These are phyloP conservation scores for Centrapalus pauciflorus DNA, from an alignment of 129 eudicot genomes.

Conservation along the genomic window DNA sequence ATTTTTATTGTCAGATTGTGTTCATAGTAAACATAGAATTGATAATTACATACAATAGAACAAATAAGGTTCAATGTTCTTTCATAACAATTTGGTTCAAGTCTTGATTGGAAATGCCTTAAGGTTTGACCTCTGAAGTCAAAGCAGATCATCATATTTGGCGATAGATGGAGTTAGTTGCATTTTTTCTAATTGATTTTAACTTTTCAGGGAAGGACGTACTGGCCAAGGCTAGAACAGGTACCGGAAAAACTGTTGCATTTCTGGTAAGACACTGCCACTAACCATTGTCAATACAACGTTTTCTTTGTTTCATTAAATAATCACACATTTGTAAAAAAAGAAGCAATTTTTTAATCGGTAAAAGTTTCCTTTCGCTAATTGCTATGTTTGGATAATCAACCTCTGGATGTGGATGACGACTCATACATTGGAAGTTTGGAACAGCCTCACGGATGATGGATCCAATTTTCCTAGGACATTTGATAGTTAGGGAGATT, in stretches of 20 bases:
- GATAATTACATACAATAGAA: background rate
- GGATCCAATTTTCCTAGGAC: background rate
- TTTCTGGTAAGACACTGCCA: slow-evolving; percentile 52
- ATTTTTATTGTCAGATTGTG: too few species aligned
- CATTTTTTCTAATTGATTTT: background rate
- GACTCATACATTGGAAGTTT: background rate
- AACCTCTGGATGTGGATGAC: background rate
- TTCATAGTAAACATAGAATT: too few species aligned
- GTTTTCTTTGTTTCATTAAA: background rate
- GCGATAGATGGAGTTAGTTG: background rate
- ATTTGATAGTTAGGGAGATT: background rate
- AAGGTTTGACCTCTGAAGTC: background rate
- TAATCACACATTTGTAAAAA: background rate
- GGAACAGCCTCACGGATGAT: background rate
- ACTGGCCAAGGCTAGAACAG: slow-evolving; percentile 95
- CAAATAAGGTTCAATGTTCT: background rate
- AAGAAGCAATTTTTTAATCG: background rate
- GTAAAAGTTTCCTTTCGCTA: background rate
- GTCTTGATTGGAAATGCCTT: slow-evolving; percentile 3
- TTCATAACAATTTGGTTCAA: background rate
- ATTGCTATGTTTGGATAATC: background rate
- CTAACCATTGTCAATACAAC: background rate
- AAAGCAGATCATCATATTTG: background rate
- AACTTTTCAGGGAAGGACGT: slow-evolving; percentile 80
- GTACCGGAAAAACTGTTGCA: slow-evolving; percentile 98